A percentile compares a stretch with the other conserved stretches of the same genome.
phyloP scores from a whole-genome alignment of 129 eudicot species.

The Heracleum sosnowskyi region DNA sequence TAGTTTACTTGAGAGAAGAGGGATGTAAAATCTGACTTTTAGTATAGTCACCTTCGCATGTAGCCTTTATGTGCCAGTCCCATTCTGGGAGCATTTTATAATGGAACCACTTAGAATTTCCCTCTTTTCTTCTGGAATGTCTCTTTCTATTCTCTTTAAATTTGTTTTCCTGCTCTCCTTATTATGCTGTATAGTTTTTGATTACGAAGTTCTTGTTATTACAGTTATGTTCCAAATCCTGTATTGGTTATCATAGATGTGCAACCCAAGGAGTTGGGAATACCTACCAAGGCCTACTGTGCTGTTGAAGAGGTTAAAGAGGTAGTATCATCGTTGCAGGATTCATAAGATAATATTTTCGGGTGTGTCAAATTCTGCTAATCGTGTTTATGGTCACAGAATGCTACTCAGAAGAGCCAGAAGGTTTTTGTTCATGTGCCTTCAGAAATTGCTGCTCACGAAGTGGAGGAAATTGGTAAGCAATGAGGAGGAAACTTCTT shows the following conservation, averaged over 20 bases:
- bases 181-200: neutral
- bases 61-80: neutral
- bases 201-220: conserved; percentile 9
- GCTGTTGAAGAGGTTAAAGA: conserved; percentile 99
- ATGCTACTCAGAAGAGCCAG: conserved; percentile 98
- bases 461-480: conserved; percentile 97
- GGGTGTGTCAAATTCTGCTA: neutral
- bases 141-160: neutral
- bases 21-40: neutral
- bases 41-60: neutral
- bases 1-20: neutral
- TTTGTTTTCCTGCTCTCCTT: neutral
- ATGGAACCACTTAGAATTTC: neutral
- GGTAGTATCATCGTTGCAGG: conserved; percentile 29
- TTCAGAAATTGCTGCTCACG: conserved; percentile 98
- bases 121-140: neutral
- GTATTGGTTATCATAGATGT: conserved; percentile 95
- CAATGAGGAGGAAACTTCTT: neutral
- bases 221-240: conserved; percentile 94
- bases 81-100: neutral
- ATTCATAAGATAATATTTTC: neutral
- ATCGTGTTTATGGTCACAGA: conserved; percentile 38
- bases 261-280: conserved; percentile 93
- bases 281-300: conserved; percentile 96
- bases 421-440: conserved; percentile 92